phyloP scores from a whole-genome alignment of 176 grass and related monocot genomes.

The Aegilops umbellulata region DNA sequence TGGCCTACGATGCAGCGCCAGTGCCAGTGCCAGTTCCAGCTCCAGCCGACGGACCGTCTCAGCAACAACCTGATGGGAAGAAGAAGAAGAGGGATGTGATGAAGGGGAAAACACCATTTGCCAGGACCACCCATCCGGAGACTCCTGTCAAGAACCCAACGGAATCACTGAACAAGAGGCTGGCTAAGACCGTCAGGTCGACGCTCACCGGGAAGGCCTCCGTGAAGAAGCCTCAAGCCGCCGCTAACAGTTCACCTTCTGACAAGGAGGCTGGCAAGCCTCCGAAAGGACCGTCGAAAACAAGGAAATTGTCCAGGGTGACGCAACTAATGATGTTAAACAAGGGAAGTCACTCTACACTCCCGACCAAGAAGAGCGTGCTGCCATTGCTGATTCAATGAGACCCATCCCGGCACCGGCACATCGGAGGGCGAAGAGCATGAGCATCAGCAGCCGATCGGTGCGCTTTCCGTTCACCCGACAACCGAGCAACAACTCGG shows the following conservation, averaged over 20 bases:
- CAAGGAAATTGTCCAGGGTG: not conserved
- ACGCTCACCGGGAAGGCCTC: conserved; percentile 22
- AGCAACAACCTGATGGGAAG: too few relatives aligned
- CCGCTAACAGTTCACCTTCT: not conserved
- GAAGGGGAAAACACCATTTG: conserved; percentile 22
- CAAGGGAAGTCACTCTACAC: not conserved
- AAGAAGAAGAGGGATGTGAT: conserved; percentile 12
- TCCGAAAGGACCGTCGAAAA: not conserved
- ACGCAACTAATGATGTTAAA: not conserved
- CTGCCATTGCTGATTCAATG: not conserved
- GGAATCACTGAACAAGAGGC: conserved; percentile 13
- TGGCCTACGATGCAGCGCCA: conserved; percentile 31
- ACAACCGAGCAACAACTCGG: conserved; percentile 30
- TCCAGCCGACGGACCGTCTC: not conserved
- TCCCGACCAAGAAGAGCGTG: conserved; percentile 14
- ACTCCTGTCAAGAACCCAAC: not conserved
- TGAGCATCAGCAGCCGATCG: conserved; percentile 24
- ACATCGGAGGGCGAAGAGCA: conserved; percentile 30
- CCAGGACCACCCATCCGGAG: not conserved
- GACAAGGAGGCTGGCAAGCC: not conserved
- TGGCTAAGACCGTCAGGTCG: conserved; percentile 20
- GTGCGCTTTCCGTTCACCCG: conserved; percentile 29
- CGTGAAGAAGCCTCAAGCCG: not conserved
- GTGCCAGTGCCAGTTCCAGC: too few relatives aligned
- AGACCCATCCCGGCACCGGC: conserved; percentile 15